Evolutionary conservation across 108 stramenopile genomes (phyloP), one percentile per base, ranked within the genome.

Genomic region (Conticribra guillardii): DNA sequence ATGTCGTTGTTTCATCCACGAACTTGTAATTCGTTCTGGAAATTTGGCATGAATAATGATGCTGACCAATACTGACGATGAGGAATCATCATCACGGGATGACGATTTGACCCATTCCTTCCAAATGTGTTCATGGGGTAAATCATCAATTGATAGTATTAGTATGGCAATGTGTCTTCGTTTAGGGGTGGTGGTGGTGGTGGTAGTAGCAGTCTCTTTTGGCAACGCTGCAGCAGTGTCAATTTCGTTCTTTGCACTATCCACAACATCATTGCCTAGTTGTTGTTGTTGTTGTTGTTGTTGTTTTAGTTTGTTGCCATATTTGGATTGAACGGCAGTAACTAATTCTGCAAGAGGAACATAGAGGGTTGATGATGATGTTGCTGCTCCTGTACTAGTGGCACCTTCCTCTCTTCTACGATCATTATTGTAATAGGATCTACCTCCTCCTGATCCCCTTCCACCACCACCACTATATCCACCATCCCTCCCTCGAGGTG

Each of bases 61-160:
- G 45, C 89, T 90, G 16, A 95, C 80, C 18, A 69, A 57, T n/a
- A 67, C 55, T 19, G 69, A 56, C 16, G 58, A 41, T 41, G 37
- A 9, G 37, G 37, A 33, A 24, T 64, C 31, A 9, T 65, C 30
- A 4, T 28, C 33, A 41, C 4, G 18, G 61, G 11, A 50, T 23
- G 52, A 15, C n/a, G 83, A 76, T 18, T 72, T 59, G n/a, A 81
- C 59, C 86, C 87, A 95, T 19, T 68, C 85, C 62, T 73, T 86
- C 91, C 94, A 95, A 34, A 95, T 85, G 32, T 89, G 82, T 60
- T 92, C 91, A 64, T 85, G 88, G 15, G 91, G 91, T 33, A 95
- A 59, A 54, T 87, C 89, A 54, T 88, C 87, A 60, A 95, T 95
- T n/a, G 80, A 82, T 31, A 95, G 55, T 46, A 82, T 83, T n/a